Base-by-base conservation (phyloP, 2,329 filamentous ascomycete genomes). In the Pestalotiopsis fici region DNA sequence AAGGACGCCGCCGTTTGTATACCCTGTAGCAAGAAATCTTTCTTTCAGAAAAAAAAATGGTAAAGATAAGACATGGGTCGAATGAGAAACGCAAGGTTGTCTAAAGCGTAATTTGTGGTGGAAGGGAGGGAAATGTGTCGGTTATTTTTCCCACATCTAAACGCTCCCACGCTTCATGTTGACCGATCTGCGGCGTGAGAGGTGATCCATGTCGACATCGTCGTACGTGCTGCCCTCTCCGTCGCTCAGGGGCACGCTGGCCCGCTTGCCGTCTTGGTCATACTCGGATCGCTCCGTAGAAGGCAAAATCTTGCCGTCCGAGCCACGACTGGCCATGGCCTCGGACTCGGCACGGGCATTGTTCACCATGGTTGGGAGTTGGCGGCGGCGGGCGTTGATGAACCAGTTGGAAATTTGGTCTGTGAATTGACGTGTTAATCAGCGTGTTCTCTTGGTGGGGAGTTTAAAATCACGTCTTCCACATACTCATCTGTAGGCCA, bases 321-420 rank as follows among this genome's bases (percentile, higher is more conserved):
- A 71, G 25, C 71, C 67, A 18, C 78, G 79, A 54, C 77, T 75
- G 18, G 77, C 78, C 78, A 82, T 84, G 67, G 81, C 84, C 67
- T 86, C 82, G 6, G 82, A 80, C 76, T 88, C 86, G 64, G 81
- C 83, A 64, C 82, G 81, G 2, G 85, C 85, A 70, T 86, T 87
- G 73, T 83, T 88, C 71, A 88, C 86, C 83, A 91, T 85, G 54
- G 82, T 79, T 1, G 88, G 88, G 23, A 91, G 79, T 72, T 91
- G 87, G 60, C 91, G 88, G 66, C 91, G 85, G 65, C 91, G 87
- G 31, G 91, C 91, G 71, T 94, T 94, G 79, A 93, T 94, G 78
- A 93, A 94, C 91, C 91, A 94, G 79, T 93, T 93, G 69, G 90
- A 92, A 25, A 94, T 92, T 83, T 90, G 88, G 78, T 90, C 88